Evolutionary conservation across 768 basidiomycete species (phyloP).

Genomic region (Mycena latifolia): DNA sequence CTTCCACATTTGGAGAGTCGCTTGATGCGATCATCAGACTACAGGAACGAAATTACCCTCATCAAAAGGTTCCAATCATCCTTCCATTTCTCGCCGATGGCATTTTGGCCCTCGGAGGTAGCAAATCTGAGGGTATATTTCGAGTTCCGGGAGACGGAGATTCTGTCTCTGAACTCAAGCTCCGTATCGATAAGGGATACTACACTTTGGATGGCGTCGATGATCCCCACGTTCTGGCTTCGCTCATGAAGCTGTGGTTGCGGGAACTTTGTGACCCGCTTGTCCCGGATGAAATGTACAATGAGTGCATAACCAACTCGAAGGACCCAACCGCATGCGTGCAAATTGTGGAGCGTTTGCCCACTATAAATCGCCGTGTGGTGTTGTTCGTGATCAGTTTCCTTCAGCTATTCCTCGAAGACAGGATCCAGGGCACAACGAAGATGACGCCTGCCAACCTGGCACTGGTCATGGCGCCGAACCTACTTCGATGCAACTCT

Average conservation of each 20-base stretch:
- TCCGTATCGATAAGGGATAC: constrained; percentile 91
- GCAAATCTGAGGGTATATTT: constrained; percentile 91
- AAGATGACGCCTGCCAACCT: constrained; percentile 94
- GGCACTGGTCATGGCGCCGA: constrained; percentile 93
- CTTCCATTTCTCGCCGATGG: constrained; percentile 94
- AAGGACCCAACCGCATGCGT: constrained; percentile 78
- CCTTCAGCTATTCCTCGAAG: constrained; percentile 88
- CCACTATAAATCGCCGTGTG: constrained; percentile 88
- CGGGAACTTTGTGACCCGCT: constrained; percentile 94
- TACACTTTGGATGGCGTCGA: constrained; percentile 92
- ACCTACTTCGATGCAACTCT: constrained; percentile 87
- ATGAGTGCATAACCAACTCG: constrained; percentile 84
- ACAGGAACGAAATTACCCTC: constrained; percentile 89
- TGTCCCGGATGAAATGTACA: constrained; percentile 91
- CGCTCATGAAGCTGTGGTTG: constrained; percentile 93
- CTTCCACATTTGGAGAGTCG: constrained; percentile 93
- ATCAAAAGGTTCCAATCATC: constrained; percentile 90
- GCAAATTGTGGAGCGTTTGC: constrained; percentile 80
- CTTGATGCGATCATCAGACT: constrained; percentile 86
- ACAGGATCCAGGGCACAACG: constrained; percentile 75
- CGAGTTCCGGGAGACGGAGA: constrained; percentile 93
- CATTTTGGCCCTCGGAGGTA: constrained; percentile 89
- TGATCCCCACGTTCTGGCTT: constrained; percentile 91
- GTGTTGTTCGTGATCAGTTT: constrained; percentile 92
- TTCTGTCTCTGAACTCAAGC: constrained; percentile 87